A percentile compares a stretch with the other conserved stretches of the same genome.
Evolutionary conservation across 148 eudicot species (phyloP).

Genomic region (Limonium bicolor): DNA sequence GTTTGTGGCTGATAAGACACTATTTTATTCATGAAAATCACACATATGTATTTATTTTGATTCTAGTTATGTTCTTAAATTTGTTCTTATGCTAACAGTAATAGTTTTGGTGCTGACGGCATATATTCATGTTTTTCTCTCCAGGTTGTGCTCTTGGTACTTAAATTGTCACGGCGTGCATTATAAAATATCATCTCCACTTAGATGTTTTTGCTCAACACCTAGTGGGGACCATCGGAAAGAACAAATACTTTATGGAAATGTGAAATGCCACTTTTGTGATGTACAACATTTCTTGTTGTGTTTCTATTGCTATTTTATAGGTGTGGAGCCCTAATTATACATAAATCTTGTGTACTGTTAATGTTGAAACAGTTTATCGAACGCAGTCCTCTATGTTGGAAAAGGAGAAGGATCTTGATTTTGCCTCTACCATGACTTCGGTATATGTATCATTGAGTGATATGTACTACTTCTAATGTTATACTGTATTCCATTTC

Average conservation of each 20-base stretch:
- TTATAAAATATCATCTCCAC: conserved; percentile 60
- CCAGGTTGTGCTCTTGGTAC: conserved; percentile 90
- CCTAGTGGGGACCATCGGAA: conserved; percentile 55
- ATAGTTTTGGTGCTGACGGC: too few species aligned
- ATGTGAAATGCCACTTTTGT: conserved; percentile 31
- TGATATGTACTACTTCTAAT: too few species aligned
- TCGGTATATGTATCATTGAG: too few species aligned
- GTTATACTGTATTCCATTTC: too few species aligned
- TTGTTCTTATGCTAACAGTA: background rate
- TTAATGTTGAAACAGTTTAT: conserved; percentile 85
- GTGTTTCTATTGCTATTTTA: conserved; percentile 5
- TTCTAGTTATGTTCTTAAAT: background rate
- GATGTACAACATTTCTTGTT: background rate
- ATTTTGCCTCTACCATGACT: conserved; percentile 93
- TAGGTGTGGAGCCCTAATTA: conserved; percentile 97
- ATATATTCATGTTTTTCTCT: background rate
- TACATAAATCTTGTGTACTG: conserved; percentile 82
- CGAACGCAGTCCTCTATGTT: conserved; percentile 71
- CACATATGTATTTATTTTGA: background rate
- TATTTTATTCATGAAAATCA: background rate
- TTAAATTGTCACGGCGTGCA: conserved; percentile 95
- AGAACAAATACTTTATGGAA: conserved; percentile 71
- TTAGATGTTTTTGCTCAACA: conserved; percentile 63
- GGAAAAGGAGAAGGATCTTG: conserved; percentile 71
- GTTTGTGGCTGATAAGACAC: background rate